Base-by-base conservation (phyloP, 2,329 filamentous ascomycete species). In the Colletotrichum cordylinicola region DNA sequence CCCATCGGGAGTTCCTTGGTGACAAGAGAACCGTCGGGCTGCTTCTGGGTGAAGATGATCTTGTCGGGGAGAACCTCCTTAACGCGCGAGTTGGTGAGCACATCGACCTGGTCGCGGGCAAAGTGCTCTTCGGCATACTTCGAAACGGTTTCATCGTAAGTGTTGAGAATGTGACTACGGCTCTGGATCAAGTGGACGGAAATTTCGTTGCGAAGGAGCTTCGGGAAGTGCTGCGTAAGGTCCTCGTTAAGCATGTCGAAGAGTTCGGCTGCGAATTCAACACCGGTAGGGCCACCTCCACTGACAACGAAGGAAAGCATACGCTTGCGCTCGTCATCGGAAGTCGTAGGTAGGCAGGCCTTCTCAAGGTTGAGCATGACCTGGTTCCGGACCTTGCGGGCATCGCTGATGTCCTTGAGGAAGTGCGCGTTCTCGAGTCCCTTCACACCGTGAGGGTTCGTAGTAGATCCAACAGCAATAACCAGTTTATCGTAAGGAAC, bases 171-270 rank as follows among this genome's bases (percentile, higher is more conserved):
- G 80, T 99, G 97, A 55, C 94, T 93, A 75, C 97, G 92, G 81
- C 95, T 98, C 83, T 99, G 97, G 77, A 99, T 98, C 62, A 99
- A 90, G 82, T 99, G 98, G 2, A 99, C 96, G 0, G 97, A 98
- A 65, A 99, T 98, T 83, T 99, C 96, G 82, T 98, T 98, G 77
- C 97, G 93, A n/a, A 99, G 86, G 35, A 99, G 92, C 77, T 93
- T 93, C 4, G 97, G 97, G 84, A 98, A 99, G 80, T 94, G 92
- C 68, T 90, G 89, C 58, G 93, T 93, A 58, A 99, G 86, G 82
- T 99, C 97, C 84, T 99, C 98, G 82, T 99, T 99, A 18, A 99
- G 89, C 84, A 99, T 93, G 84, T 99, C 97, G 83, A 94, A 98
- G 8, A 99, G 90, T 83, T 99, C 97, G 8, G 97, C 97, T 1